Conservation (phyloP, 148 eudicot species). For the Rhododendron williamsianum region DNA sequence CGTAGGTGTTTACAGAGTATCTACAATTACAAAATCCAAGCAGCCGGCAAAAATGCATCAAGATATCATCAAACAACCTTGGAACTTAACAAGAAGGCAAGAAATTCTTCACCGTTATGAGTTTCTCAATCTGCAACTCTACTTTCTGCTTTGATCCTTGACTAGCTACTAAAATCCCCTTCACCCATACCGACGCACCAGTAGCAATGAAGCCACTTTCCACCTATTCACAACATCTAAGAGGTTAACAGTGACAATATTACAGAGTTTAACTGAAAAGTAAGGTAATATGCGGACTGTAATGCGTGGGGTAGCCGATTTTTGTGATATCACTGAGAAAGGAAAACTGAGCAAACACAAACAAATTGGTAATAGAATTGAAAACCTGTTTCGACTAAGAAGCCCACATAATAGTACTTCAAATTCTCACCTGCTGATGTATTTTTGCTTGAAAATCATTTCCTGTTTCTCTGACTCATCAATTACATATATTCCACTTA, state of each 20-base stretch:
- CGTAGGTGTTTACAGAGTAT: neutral
- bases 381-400: neutral
- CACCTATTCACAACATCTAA: slow-evolving; percentile 41
- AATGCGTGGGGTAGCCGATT: neutral
- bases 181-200: slow-evolving; percentile 82
- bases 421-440: neutral
- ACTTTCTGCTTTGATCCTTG: slow-evolving; percentile 93
- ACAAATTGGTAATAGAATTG: neutral
- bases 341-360: neutral
- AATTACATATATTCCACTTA: neutral
- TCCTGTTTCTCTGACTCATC: neutral
- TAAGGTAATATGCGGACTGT: neutral
- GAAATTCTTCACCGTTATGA: slow-evolving; percentile 46
- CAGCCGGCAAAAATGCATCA: neutral
- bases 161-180: slow-evolving; percentile 73
- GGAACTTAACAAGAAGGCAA: neutral
- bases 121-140: slow-evolving; percentile 76
- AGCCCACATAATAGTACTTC: neutral
- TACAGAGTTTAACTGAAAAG: neutral
- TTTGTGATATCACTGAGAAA: neutral
- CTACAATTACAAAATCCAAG: neutral
- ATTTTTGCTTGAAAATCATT: neutral
- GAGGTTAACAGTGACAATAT: neutral
- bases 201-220: slow-evolving; percentile 70
- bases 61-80: slow-evolving; percentile 1